Evolutionary conservation across 257 asterid genomes (phyloP).

Genomic region (Leptodermis oblonga): DNA sequence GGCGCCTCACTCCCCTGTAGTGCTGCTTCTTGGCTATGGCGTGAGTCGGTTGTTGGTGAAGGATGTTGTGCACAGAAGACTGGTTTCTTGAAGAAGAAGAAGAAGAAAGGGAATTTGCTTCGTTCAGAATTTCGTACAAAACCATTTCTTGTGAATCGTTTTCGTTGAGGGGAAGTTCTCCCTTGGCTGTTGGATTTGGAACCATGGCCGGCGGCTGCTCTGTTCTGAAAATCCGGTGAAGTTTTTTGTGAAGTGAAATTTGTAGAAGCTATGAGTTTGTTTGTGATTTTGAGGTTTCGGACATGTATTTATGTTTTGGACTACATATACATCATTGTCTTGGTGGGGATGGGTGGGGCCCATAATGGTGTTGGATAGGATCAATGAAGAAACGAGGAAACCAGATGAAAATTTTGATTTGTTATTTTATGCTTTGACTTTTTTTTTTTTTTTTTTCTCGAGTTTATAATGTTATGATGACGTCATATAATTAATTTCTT

Average conservation of each 20-base stretch:
- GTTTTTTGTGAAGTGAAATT: background rate
- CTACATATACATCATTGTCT: background rate
- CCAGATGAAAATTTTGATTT: background rate
- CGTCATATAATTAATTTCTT: too few relatives aligned
- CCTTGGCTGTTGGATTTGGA: background rate
- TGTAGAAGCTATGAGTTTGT: too few relatives aligned
- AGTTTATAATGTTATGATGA: too few relatives aligned
- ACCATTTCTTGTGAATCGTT: constrained; percentile 63
- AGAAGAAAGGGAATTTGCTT: constrained; percentile 36
- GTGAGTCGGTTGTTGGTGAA: constrained; percentile 22
- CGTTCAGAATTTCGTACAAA: constrained; percentile 44
- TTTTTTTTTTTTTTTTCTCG: background rate
- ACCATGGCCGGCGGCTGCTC: constrained; percentile 31
- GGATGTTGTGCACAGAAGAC: constrained; percentile 4
- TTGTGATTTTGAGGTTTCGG: constrained; percentile 10
- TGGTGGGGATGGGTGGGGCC: constrained; percentile 10
- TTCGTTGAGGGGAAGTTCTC: constrained; percentile 52
- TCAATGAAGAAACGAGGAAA: constrained; percentile 15
- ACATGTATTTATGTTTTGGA: constrained; percentile 14
- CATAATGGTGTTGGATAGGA: constrained; percentile 9
- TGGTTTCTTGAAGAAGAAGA: constrained; percentile 22
- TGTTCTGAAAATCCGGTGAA: background rate
- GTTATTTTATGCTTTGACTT: background rate
- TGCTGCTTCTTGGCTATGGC: constrained; percentile 36
- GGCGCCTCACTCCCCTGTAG: constrained; percentile 59